A percentile compares a stretch with the other conserved stretches of the same genome.
Conservation (phyloP, 2,329 filamentous ascomycete genomes). For the Dothideomycetidae sp. region DNA sequence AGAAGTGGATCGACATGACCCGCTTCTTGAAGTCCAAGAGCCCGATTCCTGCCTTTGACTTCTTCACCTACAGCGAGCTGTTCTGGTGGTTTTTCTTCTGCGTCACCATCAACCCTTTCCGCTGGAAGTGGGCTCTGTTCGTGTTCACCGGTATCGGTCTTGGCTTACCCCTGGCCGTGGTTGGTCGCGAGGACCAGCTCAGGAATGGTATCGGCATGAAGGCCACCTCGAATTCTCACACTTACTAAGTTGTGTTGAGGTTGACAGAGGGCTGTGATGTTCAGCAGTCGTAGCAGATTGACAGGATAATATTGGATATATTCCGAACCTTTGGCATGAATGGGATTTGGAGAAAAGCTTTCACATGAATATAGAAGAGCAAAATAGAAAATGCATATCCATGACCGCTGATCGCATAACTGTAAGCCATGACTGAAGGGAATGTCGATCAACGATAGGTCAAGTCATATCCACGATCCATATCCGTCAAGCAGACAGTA, state of each 20-base stretch:
- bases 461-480: too few species aligned
- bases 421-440: too few species aligned
- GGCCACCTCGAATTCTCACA: constrained; percentile 10
- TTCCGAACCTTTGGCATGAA: too few species aligned
- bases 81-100: constrained; percentile 70
- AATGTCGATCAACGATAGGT: too few species aligned
- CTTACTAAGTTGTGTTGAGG: too few species aligned
- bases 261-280: not conserved
- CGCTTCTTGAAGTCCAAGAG: constrained; percentile 52
- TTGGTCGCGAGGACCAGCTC: constrained; percentile 50
- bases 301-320: too few species aligned
- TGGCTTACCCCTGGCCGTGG: constrained; percentile 49
- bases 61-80: constrained; percentile 77
- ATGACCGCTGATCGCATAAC: too few species aligned
- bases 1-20: constrained; percentile 77
- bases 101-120: constrained; percentile 63
- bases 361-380: too few species aligned
- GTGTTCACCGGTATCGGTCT: constrained; percentile 64
- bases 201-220: constrained; percentile 37
- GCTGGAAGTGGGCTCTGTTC: constrained; percentile 82
- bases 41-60: constrained; percentile 68
- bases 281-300: not conserved
- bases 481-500: too few species aligned
- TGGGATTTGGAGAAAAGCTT: too few species aligned
- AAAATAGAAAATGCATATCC: too few species aligned